A percentile compares a stretch with the other conserved stretches of the same genome.
Conservation (phyloP, 2,329 filamentous ascomycete species). For the Pestalotiopsis sp. region DNA sequence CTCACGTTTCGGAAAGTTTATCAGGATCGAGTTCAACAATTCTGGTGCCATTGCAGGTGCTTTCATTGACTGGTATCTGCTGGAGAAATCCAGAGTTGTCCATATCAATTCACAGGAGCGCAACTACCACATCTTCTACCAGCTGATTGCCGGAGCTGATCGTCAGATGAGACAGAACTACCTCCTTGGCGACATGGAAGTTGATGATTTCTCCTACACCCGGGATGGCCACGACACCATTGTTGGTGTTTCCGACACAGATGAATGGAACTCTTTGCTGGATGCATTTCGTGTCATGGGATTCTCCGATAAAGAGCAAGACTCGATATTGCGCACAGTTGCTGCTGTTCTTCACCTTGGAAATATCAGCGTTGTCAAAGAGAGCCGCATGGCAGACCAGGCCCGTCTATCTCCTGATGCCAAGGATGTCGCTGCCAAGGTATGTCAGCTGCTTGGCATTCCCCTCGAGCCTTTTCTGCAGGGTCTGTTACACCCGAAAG, state of each 20-base stretch:
- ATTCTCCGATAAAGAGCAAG: conserved; percentile 83
- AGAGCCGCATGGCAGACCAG: conserved; percentile 89
- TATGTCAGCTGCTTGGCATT: conserved; percentile 85
- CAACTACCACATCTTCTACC: conserved; percentile 98
- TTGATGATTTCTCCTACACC: conserved; percentile 91
- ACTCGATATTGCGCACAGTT: conserved; percentile 81
- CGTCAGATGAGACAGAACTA: conserved; percentile 74
- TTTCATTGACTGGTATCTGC: conserved; percentile 97
- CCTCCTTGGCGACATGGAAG: conserved; percentile 72
- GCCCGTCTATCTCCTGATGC: conserved; percentile 79
- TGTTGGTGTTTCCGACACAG: conserved; percentile 82
- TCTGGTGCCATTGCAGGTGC: conserved; percentile 90
- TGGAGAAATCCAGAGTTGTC: conserved; percentile 98
- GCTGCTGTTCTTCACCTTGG: conserved; percentile 92
- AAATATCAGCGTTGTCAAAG: conserved; percentile 87
- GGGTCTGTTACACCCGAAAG: conserved; percentile 86
- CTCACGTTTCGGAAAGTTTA: conserved; percentile 97
- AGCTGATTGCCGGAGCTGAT: conserved; percentile 85
- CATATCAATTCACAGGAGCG: conserved; percentile 84
- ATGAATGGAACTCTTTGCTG: conserved; percentile 87
- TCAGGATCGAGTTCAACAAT: conserved; percentile 91
- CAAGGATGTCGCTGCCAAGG: conserved; percentile 73
- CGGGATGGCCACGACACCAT: conserved; percentile 91
- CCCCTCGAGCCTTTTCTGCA: conserved; percentile 83
- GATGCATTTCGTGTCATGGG: conserved; percentile 96